Evolutionary conservation across 1,284 basidiomycete species (phyloP), one percentile per base, ranked within the genome.

Genomic region (Sanguinoderma infundibulare): DNA sequence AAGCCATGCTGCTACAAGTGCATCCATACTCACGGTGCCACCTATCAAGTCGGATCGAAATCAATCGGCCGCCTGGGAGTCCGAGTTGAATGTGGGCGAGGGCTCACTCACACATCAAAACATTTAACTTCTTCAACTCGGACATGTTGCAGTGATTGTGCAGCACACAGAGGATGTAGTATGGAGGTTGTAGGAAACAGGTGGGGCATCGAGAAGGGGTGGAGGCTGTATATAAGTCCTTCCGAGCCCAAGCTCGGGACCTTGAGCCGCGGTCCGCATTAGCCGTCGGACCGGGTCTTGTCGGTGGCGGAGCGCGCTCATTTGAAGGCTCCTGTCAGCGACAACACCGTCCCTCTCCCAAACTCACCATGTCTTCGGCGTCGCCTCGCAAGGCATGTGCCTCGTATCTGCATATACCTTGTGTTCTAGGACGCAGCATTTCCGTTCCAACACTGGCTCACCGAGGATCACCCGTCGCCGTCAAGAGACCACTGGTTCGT

Each of bases 71-170:
- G n/a, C n/a, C 50, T 32, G 28, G 10, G 15, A 24, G 28, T n/a
- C 42, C 30, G 52, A 44, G 22, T 17, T 17, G 14, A 46, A 44
- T 17, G 20, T 9, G 20, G 44, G 20, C 42, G 22, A 14, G 14
- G 22, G 17, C 30, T 6, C 24, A 61, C 69, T 52, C 40, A 70
- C 69, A 71, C 69, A 71, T 71, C 65, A 71, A 56, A 20, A 71
- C 61, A 32, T 69, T 69, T 17, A 71, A 54, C 38, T 71, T 69
- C 62, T 69, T 67, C 57, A 63, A 53, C 54, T 70, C 69, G 50
- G 65, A 59, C 69, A 70, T 70, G 35, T 59, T 30, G 52, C 39
- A 5, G 44, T n/a, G 50, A 39, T 28, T 20, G 20, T 28, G 46
- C 24, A 44, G 17, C 10, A 22, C 54, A 44, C 22, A 7, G 39